phyloP scores from a whole-genome alignment of 352 stramenopile genomes.

The Hyaloperonospora arabidopsidis region DNA sequence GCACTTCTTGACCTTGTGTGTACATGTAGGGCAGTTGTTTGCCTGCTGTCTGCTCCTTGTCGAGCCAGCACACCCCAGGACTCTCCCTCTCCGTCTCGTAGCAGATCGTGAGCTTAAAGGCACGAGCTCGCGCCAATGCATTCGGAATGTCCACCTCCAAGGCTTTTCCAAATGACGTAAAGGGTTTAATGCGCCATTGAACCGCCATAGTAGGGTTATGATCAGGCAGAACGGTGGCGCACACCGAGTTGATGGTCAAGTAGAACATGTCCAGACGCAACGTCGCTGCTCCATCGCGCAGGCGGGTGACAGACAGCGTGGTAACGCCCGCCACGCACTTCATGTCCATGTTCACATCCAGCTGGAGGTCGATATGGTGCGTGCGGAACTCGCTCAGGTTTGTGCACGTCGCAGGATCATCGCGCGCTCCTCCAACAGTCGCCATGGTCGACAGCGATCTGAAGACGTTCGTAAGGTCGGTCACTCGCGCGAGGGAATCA shows the following conservation, averaged over 20 bases:
- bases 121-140: constrained; percentile 7
- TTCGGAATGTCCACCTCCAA: constrained; percentile 45
- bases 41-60: constrained; percentile 76
- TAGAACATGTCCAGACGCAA: constrained; percentile 61
- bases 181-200: constrained; percentile 43
- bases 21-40: constrained; percentile 76
- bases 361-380: constrained; percentile 40
- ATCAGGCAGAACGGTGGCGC: constrained; percentile 16
- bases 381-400: constrained; percentile 41
- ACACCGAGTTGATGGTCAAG: constrained; percentile 43
- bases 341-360: constrained; percentile 41
- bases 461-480: neutral
- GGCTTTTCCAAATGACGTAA: constrained; percentile 55
- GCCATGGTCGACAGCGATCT: constrained; percentile 1
- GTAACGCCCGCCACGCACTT: constrained; percentile 26
- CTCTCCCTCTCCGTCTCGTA: constrained; percentile 64
- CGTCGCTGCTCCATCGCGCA: constrained; percentile 4
- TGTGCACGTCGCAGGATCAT: constrained; percentile 65
- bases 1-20: constrained; percentile 80
- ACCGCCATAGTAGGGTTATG: constrained; percentile 13
- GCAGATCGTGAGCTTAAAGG: constrained; percentile 35
- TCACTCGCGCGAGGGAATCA: neutral
- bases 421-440: constrained; percentile 7
- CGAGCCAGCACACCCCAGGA: constrained; percentile 73
- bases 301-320: constrained; percentile 32